These are phyloP conservation scores for Linnemannia elongata DNA, from an alignment of 192 early-diverging fungal species.

Conservation along the genomic window DNA sequence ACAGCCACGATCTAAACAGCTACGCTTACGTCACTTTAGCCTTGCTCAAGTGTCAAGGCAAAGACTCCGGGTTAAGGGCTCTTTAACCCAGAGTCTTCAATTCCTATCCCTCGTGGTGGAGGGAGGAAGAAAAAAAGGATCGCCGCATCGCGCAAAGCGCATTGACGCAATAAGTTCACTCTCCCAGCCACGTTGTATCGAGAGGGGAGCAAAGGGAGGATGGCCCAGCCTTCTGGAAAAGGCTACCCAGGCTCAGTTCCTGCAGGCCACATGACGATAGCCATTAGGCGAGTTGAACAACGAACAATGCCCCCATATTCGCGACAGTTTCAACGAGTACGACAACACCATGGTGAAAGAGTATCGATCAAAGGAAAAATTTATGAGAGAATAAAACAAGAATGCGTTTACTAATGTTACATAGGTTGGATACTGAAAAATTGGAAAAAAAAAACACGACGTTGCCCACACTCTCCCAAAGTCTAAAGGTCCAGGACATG, in stretches of 20 bases:
- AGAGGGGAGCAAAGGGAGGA: not conserved
- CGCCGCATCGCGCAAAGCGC: not conserved
- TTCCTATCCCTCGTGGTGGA: not conserved
- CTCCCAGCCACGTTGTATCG: not conserved
- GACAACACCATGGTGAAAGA: too few relatives aligned
- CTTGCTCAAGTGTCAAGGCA: too few relatives aligned
- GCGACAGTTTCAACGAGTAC: too few relatives aligned
- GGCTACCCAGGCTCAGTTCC: too few relatives aligned
- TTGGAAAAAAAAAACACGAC: not conserved
- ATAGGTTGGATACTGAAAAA: not conserved
- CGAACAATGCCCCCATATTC: too few relatives aligned
- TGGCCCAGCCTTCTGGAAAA: not conserved
- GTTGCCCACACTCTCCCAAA: too few relatives aligned
- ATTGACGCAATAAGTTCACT: not conserved
- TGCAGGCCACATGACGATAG: too few relatives aligned
- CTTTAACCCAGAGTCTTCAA: not conserved
- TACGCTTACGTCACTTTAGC: not conserved
- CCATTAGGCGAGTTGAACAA: too few relatives aligned
- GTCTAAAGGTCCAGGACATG: conserved; percentile 63
- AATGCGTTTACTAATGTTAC: too few relatives aligned
- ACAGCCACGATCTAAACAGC: not conserved
- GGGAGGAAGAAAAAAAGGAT: not conserved
- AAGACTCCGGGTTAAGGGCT: too few relatives aligned
- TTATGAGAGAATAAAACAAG: too few relatives aligned
- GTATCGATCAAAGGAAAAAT: too few relatives aligned